Base-by-base conservation (phyloP, 768 basidiomycete species). In the Pisolithus orientalis region DNA sequence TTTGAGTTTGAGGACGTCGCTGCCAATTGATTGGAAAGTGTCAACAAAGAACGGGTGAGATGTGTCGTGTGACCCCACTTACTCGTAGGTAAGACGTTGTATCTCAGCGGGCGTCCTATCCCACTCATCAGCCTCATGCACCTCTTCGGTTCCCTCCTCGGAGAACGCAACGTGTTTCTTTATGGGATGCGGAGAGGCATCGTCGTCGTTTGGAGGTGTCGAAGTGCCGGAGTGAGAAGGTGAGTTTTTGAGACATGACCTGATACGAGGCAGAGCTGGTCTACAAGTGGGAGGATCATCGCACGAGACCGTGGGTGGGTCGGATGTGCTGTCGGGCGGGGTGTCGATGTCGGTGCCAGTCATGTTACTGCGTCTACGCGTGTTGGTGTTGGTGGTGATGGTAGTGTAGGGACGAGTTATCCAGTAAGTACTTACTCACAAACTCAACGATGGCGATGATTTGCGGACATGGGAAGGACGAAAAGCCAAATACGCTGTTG, bases 121-220 rank as follows among this genome's bases (percentile, higher is more conserved):
- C 87, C 87, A 89, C 51, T 86, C 85, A 63, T 90, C 87, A 3
- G 84, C 87, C 29, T 75, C 65, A 61, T 77, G 77, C 9, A 89
- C 71, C 62, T 86, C 75, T 53, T 85, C 80, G 11, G 71, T 68
- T 49, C 75, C 77, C 2, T 77, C 70, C 3, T 70, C 71, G 43
- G 79, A 77, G 57, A 87, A 90, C 7, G 77, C 77, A 29, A 90
- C 87, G 31, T 75, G 76, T 68, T 87, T 86, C 55, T 66, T 54
- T 6, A 39, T 28, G 16, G 13, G 17, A 10, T 6, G 27, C 32
- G 39, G 5, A 11, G 25, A 6, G 5, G 8, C 28, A 2, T 17
- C 9, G 40, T 62, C 46, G 62, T 47, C 29, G 25, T 3, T 7
- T 11, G n/a, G 25, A 21, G 53, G 49, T 6, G 50, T 53, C 16